phyloP scores from a whole-genome alignment of 345 rosid genomes.

The Anacardium occidentale region DNA sequence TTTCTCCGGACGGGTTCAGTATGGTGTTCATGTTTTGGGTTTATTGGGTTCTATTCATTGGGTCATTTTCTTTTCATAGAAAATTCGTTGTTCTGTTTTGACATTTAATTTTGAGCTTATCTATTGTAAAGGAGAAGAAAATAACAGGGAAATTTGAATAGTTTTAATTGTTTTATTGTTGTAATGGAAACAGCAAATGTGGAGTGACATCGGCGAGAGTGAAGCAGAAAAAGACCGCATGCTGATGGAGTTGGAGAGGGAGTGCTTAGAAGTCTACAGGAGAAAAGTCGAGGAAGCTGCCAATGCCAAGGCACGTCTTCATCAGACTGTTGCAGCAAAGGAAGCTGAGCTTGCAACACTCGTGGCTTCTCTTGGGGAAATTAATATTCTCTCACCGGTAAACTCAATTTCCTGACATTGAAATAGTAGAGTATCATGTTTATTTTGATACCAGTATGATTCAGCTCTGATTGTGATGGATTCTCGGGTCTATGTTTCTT shows the following conservation, averaged over 20 bases:
- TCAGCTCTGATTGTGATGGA: neutral
- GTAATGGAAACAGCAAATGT: constrained; percentile 72
- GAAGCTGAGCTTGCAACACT: constrained; percentile 97
- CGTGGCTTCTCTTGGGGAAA: constrained; percentile 83
- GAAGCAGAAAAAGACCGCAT: constrained; percentile 79
- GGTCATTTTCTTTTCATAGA: neutral
- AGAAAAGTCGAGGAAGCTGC: constrained; percentile 94
- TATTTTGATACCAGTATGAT: constrained; percentile 5
- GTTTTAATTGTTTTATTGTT: constrained; percentile 8
- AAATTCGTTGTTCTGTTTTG: neutral
- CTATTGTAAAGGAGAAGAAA: constrained; percentile 6
- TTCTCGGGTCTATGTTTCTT: neutral
- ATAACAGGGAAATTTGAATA: neutral
- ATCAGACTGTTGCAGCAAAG: constrained; percentile 85
- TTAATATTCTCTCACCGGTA: constrained; percentile 69
- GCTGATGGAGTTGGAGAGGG: constrained; percentile 86
- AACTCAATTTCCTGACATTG: constrained; percentile 2
- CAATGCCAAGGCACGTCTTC: constrained; percentile 81
- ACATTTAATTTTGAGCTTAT: constrained; percentile 3
- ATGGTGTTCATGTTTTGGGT: neutral
- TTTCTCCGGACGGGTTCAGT: neutral
- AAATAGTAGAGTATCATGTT: neutral
- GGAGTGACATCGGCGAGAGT: constrained; percentile 94
- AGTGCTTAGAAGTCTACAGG: constrained; percentile 84
- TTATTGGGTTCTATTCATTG: neutral